Evolutionary conservation across 495 filamentous ascomycete species (phyloP).

Genomic region (Cercophora samala): DNA sequence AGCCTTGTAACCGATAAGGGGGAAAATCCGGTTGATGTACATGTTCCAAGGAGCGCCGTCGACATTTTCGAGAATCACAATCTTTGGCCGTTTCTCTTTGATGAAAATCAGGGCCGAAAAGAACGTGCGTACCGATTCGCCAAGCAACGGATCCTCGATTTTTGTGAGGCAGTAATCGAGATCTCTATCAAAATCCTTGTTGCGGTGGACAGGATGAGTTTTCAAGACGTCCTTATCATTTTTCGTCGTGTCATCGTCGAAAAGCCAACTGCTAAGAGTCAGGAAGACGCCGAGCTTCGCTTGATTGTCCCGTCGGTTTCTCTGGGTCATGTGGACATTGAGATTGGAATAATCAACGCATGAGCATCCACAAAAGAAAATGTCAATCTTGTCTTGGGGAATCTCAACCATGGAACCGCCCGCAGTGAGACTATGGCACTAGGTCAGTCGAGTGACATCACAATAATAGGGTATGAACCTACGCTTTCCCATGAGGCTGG

Average conservation of each 20-base stretch:
- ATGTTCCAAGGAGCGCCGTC: constrained; percentile 57
- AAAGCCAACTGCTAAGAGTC: constrained; percentile 11
- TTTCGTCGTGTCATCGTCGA: not conserved
- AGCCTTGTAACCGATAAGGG: constrained; percentile 54
- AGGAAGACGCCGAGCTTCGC: not conserved
- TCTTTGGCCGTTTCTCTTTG: constrained; percentile 50
- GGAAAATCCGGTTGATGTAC: constrained; percentile 48
- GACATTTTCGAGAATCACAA: constrained; percentile 78
- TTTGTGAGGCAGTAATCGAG: constrained; percentile 31
- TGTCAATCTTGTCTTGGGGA: constrained; percentile 55
- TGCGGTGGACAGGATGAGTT: not conserved
- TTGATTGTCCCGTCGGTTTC: not conserved
- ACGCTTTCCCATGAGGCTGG: constrained; percentile 48
- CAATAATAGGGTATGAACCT: constrained; percentile 34
- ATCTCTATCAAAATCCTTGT: constrained; percentile 13
- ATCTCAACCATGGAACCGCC: constrained; percentile 60
- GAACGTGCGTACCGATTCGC: constrained; percentile 72
- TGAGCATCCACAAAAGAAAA: constrained; percentile 72
- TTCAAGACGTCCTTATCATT: not conserved
- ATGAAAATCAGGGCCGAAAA: constrained; percentile 59
- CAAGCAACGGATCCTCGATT: constrained; percentile 37
- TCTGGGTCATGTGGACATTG: constrained; percentile 44
- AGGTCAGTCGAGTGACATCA: constrained; percentile 21
- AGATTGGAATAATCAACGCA: constrained; percentile 71
- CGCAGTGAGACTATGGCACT: constrained; percentile 59